Conservation (phyloP, 345 rosid species). For the Salix exigua region DNA sequence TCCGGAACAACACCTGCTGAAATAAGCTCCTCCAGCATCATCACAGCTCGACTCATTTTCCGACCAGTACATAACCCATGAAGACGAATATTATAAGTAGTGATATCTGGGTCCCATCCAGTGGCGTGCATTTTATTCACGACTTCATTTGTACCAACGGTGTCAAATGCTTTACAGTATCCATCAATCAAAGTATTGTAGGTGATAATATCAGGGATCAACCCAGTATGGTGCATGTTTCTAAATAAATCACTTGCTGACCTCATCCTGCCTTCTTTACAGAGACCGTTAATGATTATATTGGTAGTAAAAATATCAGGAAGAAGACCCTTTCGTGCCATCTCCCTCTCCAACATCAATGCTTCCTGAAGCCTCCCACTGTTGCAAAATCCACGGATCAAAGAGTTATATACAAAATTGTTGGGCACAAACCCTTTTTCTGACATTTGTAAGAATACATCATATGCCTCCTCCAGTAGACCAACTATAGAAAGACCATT, state of each 20-base stretch:
- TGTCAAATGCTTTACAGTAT: slow-evolving; percentile 50
- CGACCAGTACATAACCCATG: slow-evolving; percentile 43
- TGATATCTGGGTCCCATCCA: slow-evolving; percentile 63
- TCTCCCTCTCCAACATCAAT: slow-evolving; percentile 46
- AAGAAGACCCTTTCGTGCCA: slow-evolving; percentile 54
- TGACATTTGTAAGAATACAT: slow-evolving; percentile 50
- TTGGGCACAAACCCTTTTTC: slow-evolving; percentile 55
- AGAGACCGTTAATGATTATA: slow-evolving; percentile 59
- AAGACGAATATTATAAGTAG: slow-evolving; percentile 52
- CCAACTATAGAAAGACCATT: slow-evolving; percentile 63
- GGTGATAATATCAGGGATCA: slow-evolving; percentile 59
- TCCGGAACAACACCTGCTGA: slow-evolving; percentile 52
- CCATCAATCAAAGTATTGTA: slow-evolving; percentile 70
- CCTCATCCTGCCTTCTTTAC: slow-evolving; percentile 51
- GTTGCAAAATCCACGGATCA: slow-evolving; percentile 60
- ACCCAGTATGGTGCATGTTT: slow-evolving; percentile 45
- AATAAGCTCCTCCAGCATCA: slow-evolving; percentile 33
- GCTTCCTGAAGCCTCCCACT: slow-evolving; percentile 52
- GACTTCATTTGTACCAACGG: slow-evolving; percentile 43
- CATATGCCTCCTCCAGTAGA: slow-evolving; percentile 55
- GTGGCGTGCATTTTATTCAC: slow-evolving; percentile 41
- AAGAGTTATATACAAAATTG: slow-evolving; percentile 58
- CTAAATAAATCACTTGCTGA: slow-evolving; percentile 40
- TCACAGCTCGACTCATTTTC: slow-evolving; percentile 50
- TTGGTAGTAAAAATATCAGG: slow-evolving; percentile 61